Conservation (phyloP, 2,329 filamentous ascomycete genomes). For the Scolecobasidium constrictum region DNA sequence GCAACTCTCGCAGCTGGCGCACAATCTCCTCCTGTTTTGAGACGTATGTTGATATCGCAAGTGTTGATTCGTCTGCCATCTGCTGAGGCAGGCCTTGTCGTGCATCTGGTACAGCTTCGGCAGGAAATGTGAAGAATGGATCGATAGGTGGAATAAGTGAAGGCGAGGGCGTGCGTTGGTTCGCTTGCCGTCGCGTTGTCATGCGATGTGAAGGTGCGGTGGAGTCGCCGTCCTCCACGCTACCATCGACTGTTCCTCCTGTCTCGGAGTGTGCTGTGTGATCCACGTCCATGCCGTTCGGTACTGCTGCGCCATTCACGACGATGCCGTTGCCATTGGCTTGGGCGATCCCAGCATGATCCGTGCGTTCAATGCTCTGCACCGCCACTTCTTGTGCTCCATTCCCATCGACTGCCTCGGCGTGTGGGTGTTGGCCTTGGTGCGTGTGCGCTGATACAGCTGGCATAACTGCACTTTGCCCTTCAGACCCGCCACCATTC, state of each 20-base stretch:
- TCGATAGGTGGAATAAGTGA: constrained; percentile 50
- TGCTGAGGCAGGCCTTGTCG: constrained; percentile 59
- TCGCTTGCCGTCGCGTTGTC: constrained; percentile 43
- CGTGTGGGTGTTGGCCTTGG: too few relatives aligned
- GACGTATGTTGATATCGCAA: constrained; percentile 63
- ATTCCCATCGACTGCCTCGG: too few relatives aligned
- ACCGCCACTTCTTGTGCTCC: background rate
- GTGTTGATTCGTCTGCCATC: constrained; percentile 70
- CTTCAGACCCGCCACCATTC: background rate
- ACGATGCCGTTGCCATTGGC: background rate
- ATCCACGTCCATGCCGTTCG: constrained; percentile 18
- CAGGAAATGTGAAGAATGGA: constrained; percentile 61
- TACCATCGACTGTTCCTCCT: background rate
- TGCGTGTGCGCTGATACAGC: background rate
- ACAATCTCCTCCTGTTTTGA: constrained; percentile 82
- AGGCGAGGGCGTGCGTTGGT: constrained; percentile 21
- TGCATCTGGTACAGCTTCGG: constrained; percentile 51
- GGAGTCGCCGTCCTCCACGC: constrained; percentile 26
- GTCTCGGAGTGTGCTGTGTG: constrained; percentile 15
- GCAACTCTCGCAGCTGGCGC: constrained; percentile 55
- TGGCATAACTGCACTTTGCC: background rate
- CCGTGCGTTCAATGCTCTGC: constrained; percentile 1
- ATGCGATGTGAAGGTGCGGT: constrained; percentile 38
- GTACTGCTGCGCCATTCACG: constrained; percentile 7
- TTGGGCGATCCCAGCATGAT: background rate